Evolutionary conservation across 2,329 filamentous ascomycete genomes (phyloP).

Genomic region (Cladobotryum protrusum): DNA sequence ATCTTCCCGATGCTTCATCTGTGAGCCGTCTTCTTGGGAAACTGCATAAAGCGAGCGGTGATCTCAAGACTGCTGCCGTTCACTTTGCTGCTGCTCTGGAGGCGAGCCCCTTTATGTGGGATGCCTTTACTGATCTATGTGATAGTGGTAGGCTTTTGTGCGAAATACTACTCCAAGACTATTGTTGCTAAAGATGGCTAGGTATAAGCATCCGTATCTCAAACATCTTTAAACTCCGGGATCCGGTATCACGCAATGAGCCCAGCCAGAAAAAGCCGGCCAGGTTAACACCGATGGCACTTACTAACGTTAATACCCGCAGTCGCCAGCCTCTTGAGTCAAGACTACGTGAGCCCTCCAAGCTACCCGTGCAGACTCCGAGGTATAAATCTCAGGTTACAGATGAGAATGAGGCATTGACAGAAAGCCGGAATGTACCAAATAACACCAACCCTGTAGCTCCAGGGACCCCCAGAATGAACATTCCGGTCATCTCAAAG

Average conservation of each 20-base stretch:
- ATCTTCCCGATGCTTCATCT: neutral
- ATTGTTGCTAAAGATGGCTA: neutral
- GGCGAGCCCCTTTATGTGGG: conserved; percentile 18
- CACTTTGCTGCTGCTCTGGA: conserved; percentile 14
- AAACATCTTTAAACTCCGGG: neutral
- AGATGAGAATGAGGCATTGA: neutral
- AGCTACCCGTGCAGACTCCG: neutral
- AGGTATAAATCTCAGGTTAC: neutral
- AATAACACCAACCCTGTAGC: neutral
- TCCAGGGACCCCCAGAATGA: too few species aligned
- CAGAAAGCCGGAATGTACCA: neutral
- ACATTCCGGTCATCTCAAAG: neutral
- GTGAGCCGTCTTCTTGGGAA: neutral
- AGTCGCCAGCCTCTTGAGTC: too few species aligned
- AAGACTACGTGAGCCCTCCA: neutral
- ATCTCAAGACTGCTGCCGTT: conserved; percentile 10
- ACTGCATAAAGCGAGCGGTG: conserved; percentile 13
- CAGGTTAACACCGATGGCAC: too few species aligned
- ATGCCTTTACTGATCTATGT: conserved; percentile 17
- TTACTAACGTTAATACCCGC: too few species aligned
- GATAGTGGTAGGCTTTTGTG: conserved; percentile 11
- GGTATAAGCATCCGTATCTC: neutral
- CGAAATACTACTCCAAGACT: neutral
- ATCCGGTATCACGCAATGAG: too few species aligned
- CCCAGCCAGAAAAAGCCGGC: neutral